phyloP scores from a whole-genome alignment of 2,329 filamentous ascomycete genomes.

The Aspergillus ochraceus region DNA sequence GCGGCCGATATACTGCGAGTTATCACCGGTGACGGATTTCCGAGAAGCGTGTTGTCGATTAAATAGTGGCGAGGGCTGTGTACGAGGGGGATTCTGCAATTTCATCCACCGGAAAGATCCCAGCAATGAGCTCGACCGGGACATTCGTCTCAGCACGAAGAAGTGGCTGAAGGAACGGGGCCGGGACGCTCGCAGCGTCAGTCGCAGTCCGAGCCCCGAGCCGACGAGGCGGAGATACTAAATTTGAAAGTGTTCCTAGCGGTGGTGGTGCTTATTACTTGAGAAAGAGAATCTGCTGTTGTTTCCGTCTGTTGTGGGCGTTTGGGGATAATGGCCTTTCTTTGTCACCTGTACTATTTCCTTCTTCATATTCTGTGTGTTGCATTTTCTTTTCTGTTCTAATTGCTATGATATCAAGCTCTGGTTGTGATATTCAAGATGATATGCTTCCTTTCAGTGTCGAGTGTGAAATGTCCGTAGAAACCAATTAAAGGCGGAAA shows the following conservation, averaged over 20 bases:
- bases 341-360: slow-evolving; percentile 17
- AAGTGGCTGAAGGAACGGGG: slow-evolving; percentile 91
- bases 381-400: slow-evolving; percentile 6
- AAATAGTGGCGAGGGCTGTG: slow-evolving; percentile 92
- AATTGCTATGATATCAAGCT: slow-evolving; percentile 32
- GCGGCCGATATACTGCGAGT: slow-evolving; percentile 95
- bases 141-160: slow-evolving; percentile 85
- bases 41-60: slow-evolving; percentile 94
- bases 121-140: slow-evolving; percentile 79
- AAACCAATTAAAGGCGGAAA: not conserved
- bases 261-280: not conserved
- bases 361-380: slow-evolving; percentile 3
- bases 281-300: slow-evolving; percentile 10
- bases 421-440: slow-evolving; percentile 16
- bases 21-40: slow-evolving; percentile 96
- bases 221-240: slow-evolving; percentile 72
- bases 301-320: slow-evolving; percentile 17
- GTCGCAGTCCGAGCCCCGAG: slow-evolving; percentile 82
- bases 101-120: slow-evolving; percentile 99
- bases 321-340: slow-evolving; percentile 19
- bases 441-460: slow-evolving; percentile 3
- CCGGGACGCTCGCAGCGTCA: slow-evolving; percentile 78
- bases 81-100: slow-evolving; percentile 96
- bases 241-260: slow-evolving; percentile 2
- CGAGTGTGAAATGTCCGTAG: not conserved